phyloP scores from a whole-genome alignment of 768 basidiomycete genomes.

The Termitomyces sp. region DNA sequence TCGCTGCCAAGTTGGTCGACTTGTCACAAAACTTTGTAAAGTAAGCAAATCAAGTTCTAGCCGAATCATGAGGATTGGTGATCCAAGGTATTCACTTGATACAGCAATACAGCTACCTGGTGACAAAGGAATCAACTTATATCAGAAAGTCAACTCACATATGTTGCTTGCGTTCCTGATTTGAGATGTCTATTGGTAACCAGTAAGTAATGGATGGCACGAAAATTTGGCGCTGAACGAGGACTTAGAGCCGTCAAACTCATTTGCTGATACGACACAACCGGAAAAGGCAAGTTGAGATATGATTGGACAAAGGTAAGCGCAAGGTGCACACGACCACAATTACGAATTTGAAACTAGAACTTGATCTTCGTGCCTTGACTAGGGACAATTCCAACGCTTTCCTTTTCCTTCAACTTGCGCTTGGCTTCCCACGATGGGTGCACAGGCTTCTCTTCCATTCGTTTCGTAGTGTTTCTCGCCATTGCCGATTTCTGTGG shows the following conservation, averaged over 20 bases:
- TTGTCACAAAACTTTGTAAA: neutral
- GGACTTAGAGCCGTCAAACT: too few relatives aligned
- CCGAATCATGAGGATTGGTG: neutral
- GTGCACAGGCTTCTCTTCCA: conserved; percentile 52
- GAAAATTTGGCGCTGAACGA: neutral
- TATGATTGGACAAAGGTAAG: neutral
- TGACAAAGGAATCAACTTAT: neutral
- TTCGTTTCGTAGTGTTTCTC: conserved; percentile 2
- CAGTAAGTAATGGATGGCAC: neutral
- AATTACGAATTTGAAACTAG: conserved; percentile 9
- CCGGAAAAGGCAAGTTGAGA: neutral
- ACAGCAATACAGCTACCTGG: neutral
- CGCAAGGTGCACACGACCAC: conserved; percentile 8
- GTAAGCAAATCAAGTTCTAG: neutral
- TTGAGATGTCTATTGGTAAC: neutral
- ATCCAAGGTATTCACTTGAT: neutral
- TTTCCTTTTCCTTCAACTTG: conserved; percentile 67
- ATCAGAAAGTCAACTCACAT: neutral
- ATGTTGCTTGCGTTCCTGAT: neutral
- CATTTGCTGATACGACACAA: neutral
- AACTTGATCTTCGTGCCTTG: conserved; percentile 87
- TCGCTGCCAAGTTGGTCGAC: neutral
- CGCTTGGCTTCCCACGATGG: conserved; percentile 97
- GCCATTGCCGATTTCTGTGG: neutral
- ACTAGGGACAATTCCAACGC: conserved; percentile 52